Percentiles rank a stretch among this genome's conserved stretches.
These are phyloP conservation scores for Phoma sp. DNA, from an alignment of 2,329 filamentous ascomycete species.

Conservation along the genomic window DNA sequence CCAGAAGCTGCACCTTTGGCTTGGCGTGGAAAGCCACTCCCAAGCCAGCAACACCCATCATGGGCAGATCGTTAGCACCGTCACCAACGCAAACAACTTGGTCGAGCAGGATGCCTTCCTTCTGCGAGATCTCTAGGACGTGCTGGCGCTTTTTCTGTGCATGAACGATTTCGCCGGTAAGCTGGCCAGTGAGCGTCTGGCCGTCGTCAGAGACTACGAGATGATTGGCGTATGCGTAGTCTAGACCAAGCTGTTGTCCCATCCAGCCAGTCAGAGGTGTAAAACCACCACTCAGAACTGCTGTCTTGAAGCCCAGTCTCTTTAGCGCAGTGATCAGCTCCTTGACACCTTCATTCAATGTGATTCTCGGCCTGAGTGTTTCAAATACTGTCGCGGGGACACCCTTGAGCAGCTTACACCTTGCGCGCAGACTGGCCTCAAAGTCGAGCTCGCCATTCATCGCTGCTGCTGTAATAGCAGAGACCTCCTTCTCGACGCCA, in stretches of 20 bases:
- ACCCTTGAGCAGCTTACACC: conserved; percentile 81
- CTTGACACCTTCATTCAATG: conserved; percentile 81
- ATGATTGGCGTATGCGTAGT: conserved; percentile 89
- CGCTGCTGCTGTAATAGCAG: conserved; percentile 86
- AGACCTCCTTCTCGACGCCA: conserved; percentile 81
- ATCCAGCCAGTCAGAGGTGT: conserved; percentile 88
- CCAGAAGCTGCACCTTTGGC: conserved; percentile 79
- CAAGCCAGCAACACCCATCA: conserved; percentile 77
- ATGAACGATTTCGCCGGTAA: conserved; percentile 76
- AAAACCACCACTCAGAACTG: conserved; percentile 92
- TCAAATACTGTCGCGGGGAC: conserved; percentile 81
- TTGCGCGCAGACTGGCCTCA: conserved; percentile 78
- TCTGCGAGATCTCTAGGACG: conserved; percentile 72
- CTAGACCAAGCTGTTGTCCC: conserved; percentile 78
- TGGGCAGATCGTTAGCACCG: conserved; percentile 81
- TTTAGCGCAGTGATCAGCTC: conserved; percentile 78
- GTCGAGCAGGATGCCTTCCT: conserved; percentile 69
- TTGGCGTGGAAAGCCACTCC: conserved; percentile 88
- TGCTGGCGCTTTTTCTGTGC: conserved; percentile 77
- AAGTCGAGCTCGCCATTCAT: conserved; percentile 98
- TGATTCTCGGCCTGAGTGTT: conserved; percentile 75
- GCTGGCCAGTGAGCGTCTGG: conserved; percentile 72
- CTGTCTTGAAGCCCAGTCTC: conserved; percentile 82
- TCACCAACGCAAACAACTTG: conserved; percentile 80
- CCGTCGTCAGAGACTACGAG: conserved; percentile 67